Evolutionary conservation across 495 filamentous ascomycete species (phyloP).

Genomic region (Penicillium egyptiacum): DNA sequence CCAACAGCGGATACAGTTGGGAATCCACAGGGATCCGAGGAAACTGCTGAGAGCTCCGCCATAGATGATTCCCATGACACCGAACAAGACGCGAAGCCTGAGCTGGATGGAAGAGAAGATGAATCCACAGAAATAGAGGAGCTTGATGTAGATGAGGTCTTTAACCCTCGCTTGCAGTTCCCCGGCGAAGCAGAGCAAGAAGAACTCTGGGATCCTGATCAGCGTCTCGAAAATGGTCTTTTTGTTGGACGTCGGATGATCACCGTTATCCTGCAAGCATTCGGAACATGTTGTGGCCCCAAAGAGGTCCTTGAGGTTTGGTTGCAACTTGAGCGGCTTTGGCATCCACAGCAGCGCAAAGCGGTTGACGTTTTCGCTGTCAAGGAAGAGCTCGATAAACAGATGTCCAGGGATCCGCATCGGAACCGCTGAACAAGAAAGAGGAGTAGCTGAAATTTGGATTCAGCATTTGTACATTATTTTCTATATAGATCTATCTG

Average conservation of each 20-base stretch:
- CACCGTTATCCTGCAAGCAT: constrained; percentile 42
- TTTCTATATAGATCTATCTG: constrained; percentile 28
- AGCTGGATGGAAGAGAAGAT: constrained; percentile 5
- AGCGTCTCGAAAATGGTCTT: constrained; percentile 43
- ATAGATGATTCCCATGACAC: not conserved
- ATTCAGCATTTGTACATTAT: constrained; percentile 38
- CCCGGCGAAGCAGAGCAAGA: constrained; percentile 10
- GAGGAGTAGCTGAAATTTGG: constrained; percentile 4
- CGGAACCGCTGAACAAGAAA: constrained; percentile 13
- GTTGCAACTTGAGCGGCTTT: constrained; percentile 44
- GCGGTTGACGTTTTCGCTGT: constrained; percentile 38
- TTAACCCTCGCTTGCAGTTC: constrained; percentile 8
- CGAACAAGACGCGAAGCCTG: not conserved
- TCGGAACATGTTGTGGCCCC: constrained; percentile 41
- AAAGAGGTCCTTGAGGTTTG: constrained; percentile 43
- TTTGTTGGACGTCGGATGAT: constrained; percentile 47
- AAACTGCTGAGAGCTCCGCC: not conserved
- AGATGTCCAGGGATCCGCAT: constrained; percentile 27
- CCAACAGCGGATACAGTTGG: constrained; percentile 16
- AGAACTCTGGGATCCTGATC: constrained; percentile 20
- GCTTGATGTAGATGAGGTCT: constrained; percentile 27
- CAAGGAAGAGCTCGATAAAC: constrained; percentile 42
- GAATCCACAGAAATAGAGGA: constrained; percentile 5
- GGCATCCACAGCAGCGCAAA: constrained; percentile 42
- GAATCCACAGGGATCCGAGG: not conserved